A percentile compares a stretch with the other conserved stretches of the same genome.
phyloP scores from a whole-genome alignment of 805 yeast species.

The Zygotorulaspora sp. region DNA sequence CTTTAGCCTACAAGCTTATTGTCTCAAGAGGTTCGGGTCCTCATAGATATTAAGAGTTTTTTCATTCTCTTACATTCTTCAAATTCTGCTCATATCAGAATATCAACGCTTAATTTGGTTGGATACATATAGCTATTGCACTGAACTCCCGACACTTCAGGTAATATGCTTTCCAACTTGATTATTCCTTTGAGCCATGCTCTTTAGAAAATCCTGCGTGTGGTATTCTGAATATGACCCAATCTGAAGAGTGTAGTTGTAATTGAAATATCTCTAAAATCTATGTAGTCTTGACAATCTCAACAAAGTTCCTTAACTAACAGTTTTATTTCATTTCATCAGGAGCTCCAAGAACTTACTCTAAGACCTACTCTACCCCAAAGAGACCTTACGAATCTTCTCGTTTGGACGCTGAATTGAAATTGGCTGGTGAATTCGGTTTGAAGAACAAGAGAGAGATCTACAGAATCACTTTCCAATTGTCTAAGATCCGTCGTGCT shows the following conservation, averaged over 20 bases:
- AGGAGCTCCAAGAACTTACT: conserved; percentile 99
- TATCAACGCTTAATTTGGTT: background rate
- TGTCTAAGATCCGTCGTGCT: conserved; percentile 99
- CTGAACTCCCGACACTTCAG: conserved; percentile 91
- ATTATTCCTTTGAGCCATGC: no score
- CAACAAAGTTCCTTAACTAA: conserved; percentile 13
- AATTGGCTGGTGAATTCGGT: conserved; percentile 99
- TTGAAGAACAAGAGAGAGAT: conserved; percentile 99
- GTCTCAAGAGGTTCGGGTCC: conserved; percentile 67
- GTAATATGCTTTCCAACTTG: conserved; percentile 12
- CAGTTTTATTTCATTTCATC: conserved; percentile 11
- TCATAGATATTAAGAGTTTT: conserved; percentile 35
- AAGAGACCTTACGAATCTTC: conserved; percentile 99
- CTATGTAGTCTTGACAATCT: conserved; percentile 20
- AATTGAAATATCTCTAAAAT: conserved; percentile 12
- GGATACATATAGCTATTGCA: conserved; percentile 37
- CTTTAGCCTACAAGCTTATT: background rate
- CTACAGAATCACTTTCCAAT: conserved; percentile 99
- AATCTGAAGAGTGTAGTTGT: conserved; percentile 1
- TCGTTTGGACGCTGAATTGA: conserved; percentile 98
- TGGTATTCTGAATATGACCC: background rate
- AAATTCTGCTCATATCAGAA: background rate
- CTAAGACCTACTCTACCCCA: conserved; percentile 99
- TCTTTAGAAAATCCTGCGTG: no score
- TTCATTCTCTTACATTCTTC: conserved; percentile 1